Percentiles rank a stretch among this genome's conserved stretches.
phyloP scores from a whole-genome alignment of 805 yeast genomes.

The Groenewaldozyma salmanticensis region DNA sequence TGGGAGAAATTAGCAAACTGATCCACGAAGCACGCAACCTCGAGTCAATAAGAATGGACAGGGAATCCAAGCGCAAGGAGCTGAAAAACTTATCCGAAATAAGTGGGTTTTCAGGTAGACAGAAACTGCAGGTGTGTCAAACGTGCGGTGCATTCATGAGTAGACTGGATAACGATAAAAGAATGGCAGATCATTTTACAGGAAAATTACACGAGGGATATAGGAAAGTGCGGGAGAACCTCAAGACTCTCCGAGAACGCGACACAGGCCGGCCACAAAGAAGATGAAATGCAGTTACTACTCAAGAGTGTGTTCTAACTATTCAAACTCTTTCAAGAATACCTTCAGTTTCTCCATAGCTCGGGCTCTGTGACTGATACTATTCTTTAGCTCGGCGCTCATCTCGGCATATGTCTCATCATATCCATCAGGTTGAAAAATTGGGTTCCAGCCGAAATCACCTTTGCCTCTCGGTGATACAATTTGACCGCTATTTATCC shows the following conservation, averaged over 20 bases:
- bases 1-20: conserved; percentile 43
- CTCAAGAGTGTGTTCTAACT: neutral
- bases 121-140: conserved; percentile 81
- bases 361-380: conserved; percentile 76
- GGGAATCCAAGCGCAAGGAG: conserved; percentile 44
- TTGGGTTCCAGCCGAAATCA: conserved; percentile 90
- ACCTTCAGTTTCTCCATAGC: conserved; percentile 68
- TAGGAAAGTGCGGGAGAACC: conserved; percentile 51
- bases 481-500: conserved; percentile 70
- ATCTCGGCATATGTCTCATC: conserved; percentile 81
- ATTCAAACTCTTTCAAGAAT: conserved; percentile 27
- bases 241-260: conserved; percentile 14
- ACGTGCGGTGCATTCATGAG: conserved; percentile 86
- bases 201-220: conserved; percentile 84
- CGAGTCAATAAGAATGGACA: conserved; percentile 33
- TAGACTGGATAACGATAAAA: conserved; percentile 73
- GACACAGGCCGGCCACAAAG: conserved; percentile 5
- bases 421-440: conserved; percentile 75
- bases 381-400: conserved; percentile 65
- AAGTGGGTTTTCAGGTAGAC: conserved; percentile 78
- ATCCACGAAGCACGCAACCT: conserved; percentile 34
- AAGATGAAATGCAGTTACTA: neutral
- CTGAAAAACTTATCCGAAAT: conserved; percentile 57
- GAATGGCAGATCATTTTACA: conserved; percentile 80
- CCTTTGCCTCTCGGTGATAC: conserved; percentile 71